Base-by-base conservation (phyloP, 176 grass and related monocot genomes). In the Typha latifolia region DNA sequence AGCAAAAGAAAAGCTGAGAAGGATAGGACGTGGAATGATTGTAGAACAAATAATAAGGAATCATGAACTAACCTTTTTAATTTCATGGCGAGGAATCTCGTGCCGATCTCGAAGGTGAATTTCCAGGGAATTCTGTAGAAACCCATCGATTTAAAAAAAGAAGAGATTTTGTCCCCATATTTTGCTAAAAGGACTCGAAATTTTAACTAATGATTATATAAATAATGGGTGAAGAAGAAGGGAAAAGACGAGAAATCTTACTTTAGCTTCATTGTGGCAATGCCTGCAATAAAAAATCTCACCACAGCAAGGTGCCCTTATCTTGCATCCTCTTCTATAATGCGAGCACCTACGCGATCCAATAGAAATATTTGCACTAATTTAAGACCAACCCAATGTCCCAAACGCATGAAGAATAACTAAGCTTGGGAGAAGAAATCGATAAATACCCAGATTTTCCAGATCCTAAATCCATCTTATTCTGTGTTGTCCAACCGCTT, bases 191-290 rank as follows among this genome's bases (percentile, higher is more conserved):
- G 37, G 37, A 43, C 37, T 43, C 37, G 8, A 43, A 43, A 43
- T 43, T 43, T 0, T 43, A 43, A 29, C 1, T 43, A 43, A 9
- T 43, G 37, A 9, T 6, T 43, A 10, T 43, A 9, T 29, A 78
- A 24, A 12, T 48, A 8, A 19, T 53, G 27, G 61, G 6, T 20
- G 1, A 50, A 27, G 70, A 12, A 21, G 49, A 16, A 37, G 19
- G 43, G 1, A 7, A 2, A 19, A 1, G 57, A 43, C 9, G 37
- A 43, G 37, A 43, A 43, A 43, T 6, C 4, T 62, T 11, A 96
- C 91, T 76, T 85, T 96, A 66, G 77, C 79, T 61, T 91, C 82
- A 74, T 96, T 86, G 68, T 96, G 87, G 80, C 91, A 96, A 83
- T 96, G 91, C 37, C 91, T 78, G 73, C 91, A 96, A 49, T 48